A percentile compares a stretch with the other conserved stretches of the same genome.
phyloP scores from a whole-genome alignment of 140 eudicot genomes.

The Oenanthe javanica region DNA sequence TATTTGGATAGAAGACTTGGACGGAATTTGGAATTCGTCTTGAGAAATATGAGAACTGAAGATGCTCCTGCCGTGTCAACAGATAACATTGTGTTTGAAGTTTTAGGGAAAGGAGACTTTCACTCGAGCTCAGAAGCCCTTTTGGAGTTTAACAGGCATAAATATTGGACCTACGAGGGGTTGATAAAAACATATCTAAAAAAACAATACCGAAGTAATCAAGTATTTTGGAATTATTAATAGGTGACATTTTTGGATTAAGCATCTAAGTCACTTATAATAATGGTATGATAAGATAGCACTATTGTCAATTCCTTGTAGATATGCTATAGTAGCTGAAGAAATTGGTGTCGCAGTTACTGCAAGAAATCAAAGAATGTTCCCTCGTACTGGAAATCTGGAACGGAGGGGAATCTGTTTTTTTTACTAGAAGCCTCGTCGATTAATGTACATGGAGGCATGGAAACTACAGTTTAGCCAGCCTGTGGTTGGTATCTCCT shows the following conservation, averaged over 20 bases:
- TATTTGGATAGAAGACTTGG: slow-evolving; percentile 77
- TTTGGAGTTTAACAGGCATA: slow-evolving; percentile 45
- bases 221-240: slow-evolving; percentile 82
- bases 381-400: not conserved
- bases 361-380: not conserved
- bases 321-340: not conserved
- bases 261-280: not conserved
- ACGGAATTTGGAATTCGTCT: slow-evolving; percentile 66
- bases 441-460: not conserved
- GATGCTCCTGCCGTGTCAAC: slow-evolving; percentile 44
- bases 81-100: slow-evolving; percentile 71
- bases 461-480: not conserved
- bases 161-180: slow-evolving; percentile 55
- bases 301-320: not conserved
- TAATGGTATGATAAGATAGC: not conserved
- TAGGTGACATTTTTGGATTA: slow-evolving; percentile 9
- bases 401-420: not conserved
- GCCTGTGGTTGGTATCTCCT: not conserved
- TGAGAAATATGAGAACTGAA: slow-evolving; percentile 44
- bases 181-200: slow-evolving; percentile 48
- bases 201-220: slow-evolving; percentile 66
- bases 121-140: slow-evolving; percentile 59
- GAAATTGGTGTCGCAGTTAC: not conserved
- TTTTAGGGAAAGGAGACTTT: slow-evolving; percentile 87
- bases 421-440: too few species aligned